These are phyloP conservation scores for Sapria himalayana DNA, from an alignment of 345 rosid genomes.

Conservation along the genomic window DNA sequence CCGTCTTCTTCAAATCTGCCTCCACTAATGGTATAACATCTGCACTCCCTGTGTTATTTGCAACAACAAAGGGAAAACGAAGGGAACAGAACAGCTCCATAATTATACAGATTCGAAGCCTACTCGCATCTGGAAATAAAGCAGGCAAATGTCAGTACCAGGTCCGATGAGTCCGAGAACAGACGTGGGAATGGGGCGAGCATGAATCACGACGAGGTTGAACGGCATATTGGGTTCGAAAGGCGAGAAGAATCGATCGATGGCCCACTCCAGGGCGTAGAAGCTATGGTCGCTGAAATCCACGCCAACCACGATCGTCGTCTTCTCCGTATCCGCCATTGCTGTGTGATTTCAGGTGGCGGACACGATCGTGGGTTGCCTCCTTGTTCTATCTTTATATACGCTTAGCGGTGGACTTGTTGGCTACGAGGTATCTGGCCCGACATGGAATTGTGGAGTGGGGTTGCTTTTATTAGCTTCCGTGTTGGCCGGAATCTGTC, in stretches of 20 bases:
- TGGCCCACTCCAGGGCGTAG: conserved; percentile 32
- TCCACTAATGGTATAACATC: conserved; percentile 15
- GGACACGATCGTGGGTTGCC: too few species aligned
- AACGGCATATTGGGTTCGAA: conserved; percentile 14
- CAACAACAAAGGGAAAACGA: neutral
- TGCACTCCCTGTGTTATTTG: conserved; percentile 5
- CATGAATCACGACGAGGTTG: conserved; percentile 31
- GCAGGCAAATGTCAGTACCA: too few species aligned
- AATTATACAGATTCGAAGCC: too few species aligned
- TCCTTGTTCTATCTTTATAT: too few species aligned
- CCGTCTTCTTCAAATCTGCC: conserved; percentile 15
- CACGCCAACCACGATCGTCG: conserved; percentile 24
- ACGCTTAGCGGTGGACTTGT: too few species aligned
- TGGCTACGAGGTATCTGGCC: too few species aligned
- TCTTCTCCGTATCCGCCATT: conserved; percentile 8
- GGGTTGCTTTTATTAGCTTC: too few species aligned
- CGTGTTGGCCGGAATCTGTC: too few species aligned
- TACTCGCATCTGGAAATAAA: too few species aligned
- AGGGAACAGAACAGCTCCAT: too few species aligned
- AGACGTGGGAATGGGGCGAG: conserved; percentile 17
- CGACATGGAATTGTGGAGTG: too few species aligned
- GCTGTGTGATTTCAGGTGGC: too few species aligned
- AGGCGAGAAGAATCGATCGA: conserved; percentile 30
- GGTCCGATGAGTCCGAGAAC: conserved; percentile 21
- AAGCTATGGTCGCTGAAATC: conserved; percentile 31